Evolutionary conservation across 169 alveolate species (phyloP).

Genomic region (Babesia divergens): DNA sequence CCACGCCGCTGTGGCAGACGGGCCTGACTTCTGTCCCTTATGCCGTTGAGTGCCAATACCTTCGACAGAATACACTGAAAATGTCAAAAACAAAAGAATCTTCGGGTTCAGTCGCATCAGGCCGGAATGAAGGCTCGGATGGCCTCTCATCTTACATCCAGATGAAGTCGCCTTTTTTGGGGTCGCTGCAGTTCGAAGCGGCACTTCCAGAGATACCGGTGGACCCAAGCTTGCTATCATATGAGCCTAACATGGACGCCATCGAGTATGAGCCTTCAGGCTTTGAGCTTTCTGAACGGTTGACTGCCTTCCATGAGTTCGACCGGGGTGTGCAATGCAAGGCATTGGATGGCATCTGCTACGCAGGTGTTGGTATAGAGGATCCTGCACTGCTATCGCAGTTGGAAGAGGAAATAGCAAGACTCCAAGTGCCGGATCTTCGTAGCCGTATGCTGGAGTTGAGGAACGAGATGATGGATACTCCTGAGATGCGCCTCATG

Average conservation of each 20-base stretch:
- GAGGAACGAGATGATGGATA: conserved; percentile 5
- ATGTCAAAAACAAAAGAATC: conserved; percentile 39
- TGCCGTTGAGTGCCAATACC: no score
- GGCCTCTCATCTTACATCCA: conserved; percentile 48
- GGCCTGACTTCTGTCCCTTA: no score
- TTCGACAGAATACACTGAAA: no score
- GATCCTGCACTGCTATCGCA: conserved; percentile 14
- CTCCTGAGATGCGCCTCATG: conserved; percentile 2
- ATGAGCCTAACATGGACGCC: conserved; percentile 25
- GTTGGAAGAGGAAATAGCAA: background rate
- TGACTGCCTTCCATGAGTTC: conserved; percentile 46
- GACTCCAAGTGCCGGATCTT: background rate
- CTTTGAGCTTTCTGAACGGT: conserved; percentile 36
- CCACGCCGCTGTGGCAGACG: no score
- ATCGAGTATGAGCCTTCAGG: conserved; percentile 51
- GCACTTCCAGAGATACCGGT: conserved; percentile 58
- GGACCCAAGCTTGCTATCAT: conserved; percentile 39
- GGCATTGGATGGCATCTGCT: background rate
- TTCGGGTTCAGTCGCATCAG: background rate
- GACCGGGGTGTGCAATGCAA: conserved; percentile 15
- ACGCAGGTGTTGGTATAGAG: conserved; percentile 21
- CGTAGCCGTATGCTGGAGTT: background rate
- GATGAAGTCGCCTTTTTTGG: conserved; percentile 61
- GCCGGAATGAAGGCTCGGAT: conserved; percentile 19
- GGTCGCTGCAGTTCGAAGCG: conserved; percentile 54